phyloP scores from a whole-genome alignment of 306 rosid genomes.

The Trifolium repens region DNA sequence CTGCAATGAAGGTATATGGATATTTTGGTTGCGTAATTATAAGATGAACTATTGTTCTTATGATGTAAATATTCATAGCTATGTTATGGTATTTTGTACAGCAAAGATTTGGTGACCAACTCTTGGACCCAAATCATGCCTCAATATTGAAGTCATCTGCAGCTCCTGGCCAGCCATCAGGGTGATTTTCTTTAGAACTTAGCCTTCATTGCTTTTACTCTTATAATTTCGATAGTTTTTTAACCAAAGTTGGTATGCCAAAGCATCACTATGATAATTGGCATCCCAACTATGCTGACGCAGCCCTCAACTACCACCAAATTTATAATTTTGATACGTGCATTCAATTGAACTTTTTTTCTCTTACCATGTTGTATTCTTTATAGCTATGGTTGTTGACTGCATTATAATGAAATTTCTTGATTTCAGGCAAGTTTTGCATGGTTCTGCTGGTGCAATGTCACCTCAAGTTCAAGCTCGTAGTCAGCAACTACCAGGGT shows the following conservation, averaged over 20 bases:
- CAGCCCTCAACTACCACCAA: too few species aligned
- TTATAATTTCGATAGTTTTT: too few species aligned
- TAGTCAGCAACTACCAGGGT: constrained; percentile 87
- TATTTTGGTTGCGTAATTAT: constrained; percentile 36
- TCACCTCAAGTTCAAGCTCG: constrained; percentile 92
- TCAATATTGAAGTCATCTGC: constrained; percentile 88
- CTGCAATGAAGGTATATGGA: constrained; percentile 74
- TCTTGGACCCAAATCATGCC: constrained; percentile 84
- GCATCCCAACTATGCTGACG: too few species aligned
- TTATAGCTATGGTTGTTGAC: background rate
- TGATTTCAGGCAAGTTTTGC: constrained; percentile 88
- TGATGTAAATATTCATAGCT: constrained; percentile 34
- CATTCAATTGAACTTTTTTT: too few species aligned
- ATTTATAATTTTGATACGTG: too few species aligned
- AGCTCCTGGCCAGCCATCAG: constrained; percentile 89
- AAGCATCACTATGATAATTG: too few species aligned
- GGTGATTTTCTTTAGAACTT: constrained; percentile 55
- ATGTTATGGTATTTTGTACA: constrained; percentile 47
- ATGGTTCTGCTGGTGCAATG: constrained; percentile 83
- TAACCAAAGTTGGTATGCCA: too few species aligned
- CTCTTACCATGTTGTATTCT: too few species aligned
- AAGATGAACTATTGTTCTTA: constrained; percentile 21
- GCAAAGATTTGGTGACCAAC: constrained; percentile 92
- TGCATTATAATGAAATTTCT: constrained; percentile 24
- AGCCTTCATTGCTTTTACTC: background rate